Evolutionary conservation across 495 filamentous ascomycete species (phyloP).

Genomic region (Penicillium psychrofluorescens): DNA sequence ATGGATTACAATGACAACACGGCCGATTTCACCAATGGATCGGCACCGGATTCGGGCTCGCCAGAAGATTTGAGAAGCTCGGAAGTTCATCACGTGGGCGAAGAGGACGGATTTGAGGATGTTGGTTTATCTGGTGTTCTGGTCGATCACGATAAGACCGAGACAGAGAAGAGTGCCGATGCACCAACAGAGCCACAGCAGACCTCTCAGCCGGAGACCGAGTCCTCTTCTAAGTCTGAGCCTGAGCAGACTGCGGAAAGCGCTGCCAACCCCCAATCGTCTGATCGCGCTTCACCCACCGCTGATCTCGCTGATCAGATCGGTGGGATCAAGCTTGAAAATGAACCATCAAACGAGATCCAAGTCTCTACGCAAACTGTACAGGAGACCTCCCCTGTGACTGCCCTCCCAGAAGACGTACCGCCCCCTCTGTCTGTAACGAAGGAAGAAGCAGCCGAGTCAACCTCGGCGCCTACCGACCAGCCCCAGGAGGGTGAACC

Average conservation of each 20-base stretch:
- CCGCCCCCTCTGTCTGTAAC: conserved; percentile 57
- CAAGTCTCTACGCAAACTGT: conserved; percentile 1
- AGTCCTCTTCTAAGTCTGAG: conserved; percentile 15
- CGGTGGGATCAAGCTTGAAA: conserved; percentile 42
- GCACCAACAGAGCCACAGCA: conserved; percentile 1
- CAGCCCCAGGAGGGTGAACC: conserved; percentile 19
- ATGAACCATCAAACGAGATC: conserved; percentile 11
- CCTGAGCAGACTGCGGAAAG: conserved; percentile 6
- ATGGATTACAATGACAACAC: conserved; percentile 46
- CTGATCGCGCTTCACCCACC: conserved; percentile 40
- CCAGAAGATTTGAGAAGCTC: conserved; percentile 42
- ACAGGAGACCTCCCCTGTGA: conserved; percentile 22
- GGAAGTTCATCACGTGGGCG: conserved; percentile 68
- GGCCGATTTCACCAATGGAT: conserved; percentile 33
- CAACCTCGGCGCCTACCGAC: conserved; percentile 9
- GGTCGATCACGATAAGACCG: conserved; percentile 50
- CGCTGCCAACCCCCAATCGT: neutral
- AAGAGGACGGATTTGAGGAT: conserved; percentile 94
- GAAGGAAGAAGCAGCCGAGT: conserved; percentile 16
- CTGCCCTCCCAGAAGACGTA: conserved; percentile 56
- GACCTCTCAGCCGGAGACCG: conserved; percentile 6
- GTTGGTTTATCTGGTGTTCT: conserved; percentile 65
- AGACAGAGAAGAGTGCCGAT: conserved; percentile 25
- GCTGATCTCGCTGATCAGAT: conserved; percentile 46
- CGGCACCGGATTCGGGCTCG: conserved; percentile 26